Percentiles rank a stretch among this genome's conserved stretches.
Conservation (phyloP, 2,329 filamentous ascomycete genomes). For the Kalmusia sp. region DNA sequence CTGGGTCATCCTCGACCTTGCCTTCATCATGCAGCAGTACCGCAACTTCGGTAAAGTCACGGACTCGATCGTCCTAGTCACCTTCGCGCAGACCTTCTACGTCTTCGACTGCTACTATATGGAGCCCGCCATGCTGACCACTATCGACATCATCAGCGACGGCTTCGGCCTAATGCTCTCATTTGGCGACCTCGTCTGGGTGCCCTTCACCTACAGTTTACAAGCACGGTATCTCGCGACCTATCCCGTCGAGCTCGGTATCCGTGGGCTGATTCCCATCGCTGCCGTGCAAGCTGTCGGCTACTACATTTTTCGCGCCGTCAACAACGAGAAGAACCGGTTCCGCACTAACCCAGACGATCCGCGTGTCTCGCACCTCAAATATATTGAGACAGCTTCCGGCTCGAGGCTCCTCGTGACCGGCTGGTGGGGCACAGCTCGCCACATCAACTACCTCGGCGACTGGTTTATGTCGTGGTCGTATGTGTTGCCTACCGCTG, state of each 20-base stretch:
- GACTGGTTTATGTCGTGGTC: slow-evolving; percentile 96
- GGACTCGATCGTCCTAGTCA: slow-evolving; percentile 83
- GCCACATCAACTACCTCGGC: slow-evolving; percentile 95
- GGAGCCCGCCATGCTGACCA: slow-evolving; percentile 88
- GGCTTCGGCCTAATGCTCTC: slow-evolving; percentile 95
- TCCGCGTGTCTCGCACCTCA: slow-evolving; percentile 77
- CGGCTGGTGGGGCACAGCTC: slow-evolving; percentile 91
- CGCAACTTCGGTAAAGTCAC: slow-evolving; percentile 81
- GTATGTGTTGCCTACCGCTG: slow-evolving; percentile 83
- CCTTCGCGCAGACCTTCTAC: slow-evolving; percentile 80
- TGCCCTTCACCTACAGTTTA: slow-evolving; percentile 86
- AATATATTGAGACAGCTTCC: slow-evolving; percentile 82
- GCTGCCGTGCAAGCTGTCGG: slow-evolving; percentile 72
- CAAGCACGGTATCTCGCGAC: slow-evolving; percentile 85
- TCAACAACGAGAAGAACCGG: slow-evolving; percentile 93
- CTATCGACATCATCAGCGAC: slow-evolving; percentile 91
- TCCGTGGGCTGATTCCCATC: slow-evolving; percentile 68
- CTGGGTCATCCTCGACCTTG: slow-evolving; percentile 85
- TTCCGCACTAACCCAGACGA: slow-evolving; percentile 90
- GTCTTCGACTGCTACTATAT: slow-evolving; percentile 85
- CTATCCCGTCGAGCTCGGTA: slow-evolving; percentile 81
- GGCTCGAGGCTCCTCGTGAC: slow-evolving; percentile 83
- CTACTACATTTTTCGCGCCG: slow-evolving; percentile 92
- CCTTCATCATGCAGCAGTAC: slow-evolving; percentile 88
- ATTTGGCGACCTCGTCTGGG: slow-evolving; percentile 92